Evolutionary conservation across 345 rosid species (phyloP).

Genomic region (Pistacia atlantica): DNA sequence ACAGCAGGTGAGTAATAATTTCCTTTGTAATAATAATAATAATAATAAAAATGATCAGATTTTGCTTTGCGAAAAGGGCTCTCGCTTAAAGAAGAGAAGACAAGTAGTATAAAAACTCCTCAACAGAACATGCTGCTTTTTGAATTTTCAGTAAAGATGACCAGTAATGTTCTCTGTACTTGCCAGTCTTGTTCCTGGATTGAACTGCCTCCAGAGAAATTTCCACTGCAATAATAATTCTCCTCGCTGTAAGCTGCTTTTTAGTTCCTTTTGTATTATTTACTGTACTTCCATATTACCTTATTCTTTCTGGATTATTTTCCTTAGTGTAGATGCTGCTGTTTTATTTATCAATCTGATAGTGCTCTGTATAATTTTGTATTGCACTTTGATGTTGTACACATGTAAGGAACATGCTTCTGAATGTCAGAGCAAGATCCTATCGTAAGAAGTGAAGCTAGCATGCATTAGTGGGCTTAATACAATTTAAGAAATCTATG

Average conservation of each 20-base stretch:
- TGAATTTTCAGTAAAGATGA: background rate
- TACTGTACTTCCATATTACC: background rate
- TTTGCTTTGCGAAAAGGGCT: background rate
- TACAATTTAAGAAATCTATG: too few relatives aligned
- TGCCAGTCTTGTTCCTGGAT: constrained; percentile 38
- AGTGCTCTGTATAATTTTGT: too few relatives aligned
- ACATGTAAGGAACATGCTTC: too few relatives aligned
- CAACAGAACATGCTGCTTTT: background rate
- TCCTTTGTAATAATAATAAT: background rate
- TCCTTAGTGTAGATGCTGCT: background rate
- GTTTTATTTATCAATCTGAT: too few relatives aligned
- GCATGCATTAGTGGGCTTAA: too few relatives aligned
- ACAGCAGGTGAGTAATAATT: constrained; percentile 21
- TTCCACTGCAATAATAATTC: constrained; percentile 33
- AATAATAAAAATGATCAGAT: too few relatives aligned
- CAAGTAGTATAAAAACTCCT: too few relatives aligned
- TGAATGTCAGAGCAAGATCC: too few relatives aligned
- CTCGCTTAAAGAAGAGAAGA: too few relatives aligned
- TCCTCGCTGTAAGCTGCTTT: constrained; percentile 35
- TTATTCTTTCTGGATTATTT: too few relatives aligned
- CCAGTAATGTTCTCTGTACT: background rate
- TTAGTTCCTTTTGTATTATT: background rate
- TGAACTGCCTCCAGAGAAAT: constrained; percentile 41
- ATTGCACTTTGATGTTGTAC: background rate
- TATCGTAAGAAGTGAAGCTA: too few relatives aligned